Evolutionary conservation across 257 asterid genomes (phyloP).

Genomic region (Galeopsis tetrahit): DNA sequence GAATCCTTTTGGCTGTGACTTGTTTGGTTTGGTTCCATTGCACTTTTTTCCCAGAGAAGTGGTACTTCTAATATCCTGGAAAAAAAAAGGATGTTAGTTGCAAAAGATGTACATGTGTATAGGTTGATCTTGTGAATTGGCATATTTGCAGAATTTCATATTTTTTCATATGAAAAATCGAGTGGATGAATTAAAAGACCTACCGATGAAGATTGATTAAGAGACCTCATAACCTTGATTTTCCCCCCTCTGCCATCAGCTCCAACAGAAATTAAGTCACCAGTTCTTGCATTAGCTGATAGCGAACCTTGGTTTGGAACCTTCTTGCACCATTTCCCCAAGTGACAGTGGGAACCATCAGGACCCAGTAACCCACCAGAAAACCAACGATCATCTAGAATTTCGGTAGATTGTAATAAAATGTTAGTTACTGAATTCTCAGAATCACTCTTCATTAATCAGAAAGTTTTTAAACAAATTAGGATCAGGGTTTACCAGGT

Average conservation of each 20-base stretch:
- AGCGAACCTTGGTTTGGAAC: conserved; percentile 49
- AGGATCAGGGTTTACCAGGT: conserved; percentile 48
- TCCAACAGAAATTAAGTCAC: conserved; percentile 85
- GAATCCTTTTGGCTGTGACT: conserved; percentile 57
- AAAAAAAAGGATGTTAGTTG: neutral
- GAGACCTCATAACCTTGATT: conserved; percentile 74
- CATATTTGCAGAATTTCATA: neutral
- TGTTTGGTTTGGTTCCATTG: conserved; percentile 53
- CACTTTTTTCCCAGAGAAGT: conserved; percentile 45
- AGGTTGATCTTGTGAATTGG: neutral
- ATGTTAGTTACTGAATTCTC: neutral
- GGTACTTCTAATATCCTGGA: conserved; percentile 55
- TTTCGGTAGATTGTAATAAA: conserved; percentile 16
- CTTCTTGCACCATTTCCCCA: conserved; percentile 97
- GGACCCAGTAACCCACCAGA: conserved; percentile 81
- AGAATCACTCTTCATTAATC: neutral
- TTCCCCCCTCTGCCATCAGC: conserved; percentile 97
- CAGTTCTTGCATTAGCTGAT: conserved; percentile 36
- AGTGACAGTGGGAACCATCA: conserved; percentile 81
- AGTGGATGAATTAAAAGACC: conserved; percentile 32
- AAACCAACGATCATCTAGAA: conserved; percentile 61
- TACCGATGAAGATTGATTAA: conserved; percentile 64
- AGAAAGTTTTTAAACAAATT: neutral
- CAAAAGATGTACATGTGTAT: neutral
- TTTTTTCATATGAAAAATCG: neutral